A percentile compares a stretch with the other conserved stretches of the same genome.
Conservation (phyloP, 768 basidiomycete genomes). For the Tricholoma bakamatsutake region DNA sequence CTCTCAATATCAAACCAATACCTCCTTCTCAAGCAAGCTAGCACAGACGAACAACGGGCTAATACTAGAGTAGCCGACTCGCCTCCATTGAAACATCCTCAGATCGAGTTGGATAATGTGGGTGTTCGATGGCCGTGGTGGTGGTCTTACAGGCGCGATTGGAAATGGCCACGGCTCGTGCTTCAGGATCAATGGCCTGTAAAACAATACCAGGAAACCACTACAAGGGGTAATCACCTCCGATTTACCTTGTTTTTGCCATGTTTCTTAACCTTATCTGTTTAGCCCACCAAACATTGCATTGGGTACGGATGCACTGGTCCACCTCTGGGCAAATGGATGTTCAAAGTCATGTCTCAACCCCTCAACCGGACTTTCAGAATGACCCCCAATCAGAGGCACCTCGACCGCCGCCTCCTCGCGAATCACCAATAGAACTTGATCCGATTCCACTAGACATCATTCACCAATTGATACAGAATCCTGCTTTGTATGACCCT, state of each 20-base stretch:
- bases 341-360: slow-evolving; percentile 7
- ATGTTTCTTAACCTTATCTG: background rate
- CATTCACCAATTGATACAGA: slow-evolving; percentile 66
- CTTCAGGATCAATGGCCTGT: background rate
- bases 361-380: slow-evolving; percentile 12
- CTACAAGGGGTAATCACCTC: background rate
- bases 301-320: slow-evolving; percentile 22
- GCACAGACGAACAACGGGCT: slow-evolving; percentile 10
- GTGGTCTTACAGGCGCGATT: slow-evolving; percentile 19
- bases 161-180: slow-evolving; percentile 17
- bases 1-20: slow-evolving; percentile 69
- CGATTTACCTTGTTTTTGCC: background rate
- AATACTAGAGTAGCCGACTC: background rate
- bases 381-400: slow-evolving; percentile 6
- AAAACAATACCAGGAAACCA: background rate
- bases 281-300: slow-evolving; percentile 7
- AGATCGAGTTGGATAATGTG: background rate
- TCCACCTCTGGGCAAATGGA: slow-evolving; percentile 15
- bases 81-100: background rate
- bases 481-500: slow-evolving; percentile 77
- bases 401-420: slow-evolving; percentile 8
- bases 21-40: slow-evolving; percentile 26
- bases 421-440: slow-evolving; percentile 16
- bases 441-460: slow-evolving; percentile 30
- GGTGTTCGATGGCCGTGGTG: slow-evolving; percentile 24